These are phyloP conservation scores for Peniophora sp. DNA, from an alignment of 1,284 basidiomycete species.

Conservation along the genomic window DNA sequence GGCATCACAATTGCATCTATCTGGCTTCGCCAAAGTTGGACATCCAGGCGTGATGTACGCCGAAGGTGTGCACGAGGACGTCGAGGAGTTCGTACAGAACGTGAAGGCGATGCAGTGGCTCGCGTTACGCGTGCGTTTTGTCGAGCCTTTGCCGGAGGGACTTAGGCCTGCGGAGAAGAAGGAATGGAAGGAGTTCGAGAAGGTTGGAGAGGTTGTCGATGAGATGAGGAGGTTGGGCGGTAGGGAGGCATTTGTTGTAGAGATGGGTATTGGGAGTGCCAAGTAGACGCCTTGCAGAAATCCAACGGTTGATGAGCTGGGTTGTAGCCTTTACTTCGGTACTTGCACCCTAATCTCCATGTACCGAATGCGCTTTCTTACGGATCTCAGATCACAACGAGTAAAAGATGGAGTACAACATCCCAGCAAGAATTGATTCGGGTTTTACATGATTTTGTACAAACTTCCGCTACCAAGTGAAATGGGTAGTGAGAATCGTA, in stretches of 20 bases:
- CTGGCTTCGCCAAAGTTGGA: slow-evolving; percentile 67
- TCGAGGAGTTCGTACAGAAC: slow-evolving; percentile 58
- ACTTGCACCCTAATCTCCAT: too few relatives aligned
- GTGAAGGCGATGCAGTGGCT: slow-evolving; percentile 77
- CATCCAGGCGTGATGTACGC: slow-evolving; percentile 71
- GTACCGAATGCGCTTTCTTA: too few relatives aligned
- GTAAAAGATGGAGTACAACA: too few relatives aligned
- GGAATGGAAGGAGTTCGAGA: slow-evolving; percentile 53
- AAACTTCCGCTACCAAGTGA: too few relatives aligned
- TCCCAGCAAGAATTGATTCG: too few relatives aligned
- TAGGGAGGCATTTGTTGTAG: slow-evolving; percentile 46
- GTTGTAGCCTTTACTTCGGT: too few relatives aligned
- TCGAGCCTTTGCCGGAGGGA: slow-evolving; percentile 30
- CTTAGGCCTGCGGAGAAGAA: background rate
- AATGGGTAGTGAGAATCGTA: too few relatives aligned
- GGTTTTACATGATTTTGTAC: too few relatives aligned
- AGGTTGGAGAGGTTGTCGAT: slow-evolving; percentile 61
- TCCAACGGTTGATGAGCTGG: too few relatives aligned
- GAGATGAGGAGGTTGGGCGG: slow-evolving; percentile 49
- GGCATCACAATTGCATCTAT: slow-evolving; percentile 46
- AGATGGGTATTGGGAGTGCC: slow-evolving; percentile 57
- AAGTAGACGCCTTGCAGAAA: slow-evolving; percentile 3
- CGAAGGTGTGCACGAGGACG: slow-evolving; percentile 40
- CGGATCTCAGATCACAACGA: too few relatives aligned
- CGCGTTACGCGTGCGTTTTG: slow-evolving; percentile 55